Conservation (phyloP, 2,329 filamentous ascomycete genomes). For the Cordyceps fumosorosea region DNA sequence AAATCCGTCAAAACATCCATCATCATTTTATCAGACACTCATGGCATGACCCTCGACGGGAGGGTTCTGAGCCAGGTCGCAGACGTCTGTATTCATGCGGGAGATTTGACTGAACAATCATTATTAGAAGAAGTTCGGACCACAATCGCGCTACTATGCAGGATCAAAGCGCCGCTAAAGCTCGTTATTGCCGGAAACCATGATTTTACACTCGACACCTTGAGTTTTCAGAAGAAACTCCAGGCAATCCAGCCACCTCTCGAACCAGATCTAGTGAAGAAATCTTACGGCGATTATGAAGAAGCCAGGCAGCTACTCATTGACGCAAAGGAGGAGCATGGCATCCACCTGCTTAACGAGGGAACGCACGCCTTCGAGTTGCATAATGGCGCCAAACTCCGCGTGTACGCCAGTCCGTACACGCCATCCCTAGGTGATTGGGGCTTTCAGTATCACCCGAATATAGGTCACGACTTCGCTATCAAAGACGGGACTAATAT, state of each 20-base stretch:
- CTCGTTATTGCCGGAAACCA: constrained; percentile 47
- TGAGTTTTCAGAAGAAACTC: constrained; percentile 27
- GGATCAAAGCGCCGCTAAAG: constrained; percentile 38
- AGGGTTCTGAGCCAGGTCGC: background rate
- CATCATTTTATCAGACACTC: constrained; percentile 22
- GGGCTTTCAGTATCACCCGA: constrained; percentile 38
- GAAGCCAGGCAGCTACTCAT: constrained; percentile 25
- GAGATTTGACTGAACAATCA: constrained; percentile 41
- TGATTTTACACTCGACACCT: constrained; percentile 37
- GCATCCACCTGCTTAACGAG: constrained; percentile 35
- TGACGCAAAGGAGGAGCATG: constrained; percentile 21
- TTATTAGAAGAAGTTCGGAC: constrained; percentile 32
- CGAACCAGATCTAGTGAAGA: constrained; percentile 13
- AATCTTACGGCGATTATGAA: constrained; percentile 30
- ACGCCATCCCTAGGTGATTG: constrained; percentile 33
- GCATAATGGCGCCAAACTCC: constrained; percentile 33
- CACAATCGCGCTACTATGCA: constrained; percentile 31
- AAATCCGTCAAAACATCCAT: constrained; percentile 16
- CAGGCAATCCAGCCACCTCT: constrained; percentile 11
- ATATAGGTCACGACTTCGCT: constrained; percentile 19
- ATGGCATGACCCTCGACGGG: constrained; percentile 14
- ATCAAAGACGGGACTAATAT: constrained; percentile 24
- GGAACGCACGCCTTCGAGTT: constrained; percentile 34
- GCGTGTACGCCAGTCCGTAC: constrained; percentile 39
- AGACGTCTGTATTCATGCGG: constrained; percentile 44